Evolutionary conservation across 73 alveolate species (phyloP).

Genomic region (Urostyla sp.): DNA sequence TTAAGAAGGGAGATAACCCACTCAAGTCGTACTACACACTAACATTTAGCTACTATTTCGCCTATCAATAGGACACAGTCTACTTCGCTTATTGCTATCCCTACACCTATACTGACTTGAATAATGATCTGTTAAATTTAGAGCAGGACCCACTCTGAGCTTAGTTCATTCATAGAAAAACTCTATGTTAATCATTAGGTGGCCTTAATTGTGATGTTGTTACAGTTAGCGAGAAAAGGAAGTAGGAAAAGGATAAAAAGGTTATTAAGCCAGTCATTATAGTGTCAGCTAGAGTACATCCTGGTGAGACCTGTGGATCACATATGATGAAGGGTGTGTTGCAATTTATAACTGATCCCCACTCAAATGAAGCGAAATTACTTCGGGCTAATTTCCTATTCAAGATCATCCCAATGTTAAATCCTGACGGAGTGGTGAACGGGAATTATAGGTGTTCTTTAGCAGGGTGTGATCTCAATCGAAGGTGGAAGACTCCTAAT

Average conservation of each 20-base stretch:
- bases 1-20: constrained; percentile 56
- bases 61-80: constrained; percentile 78
- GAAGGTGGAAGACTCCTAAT: constrained; percentile 87
- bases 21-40: constrained; percentile 79
- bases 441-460: constrained; percentile 90
- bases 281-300: constrained; percentile 94
- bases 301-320: constrained; percentile 95
- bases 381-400: constrained; percentile 89
- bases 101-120: constrained; percentile 85
- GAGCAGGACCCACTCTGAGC: constrained; percentile 46
- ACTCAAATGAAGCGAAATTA: constrained; percentile 73
- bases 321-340: constrained; percentile 92
- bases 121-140: constrained; percentile 62
- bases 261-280: constrained; percentile 68
- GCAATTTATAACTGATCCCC: constrained; percentile 81
- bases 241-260: constrained; percentile 15
- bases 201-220: constrained; percentile 84
- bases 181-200: constrained; percentile 80
- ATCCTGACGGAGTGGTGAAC: constrained; percentile 94
- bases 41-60: constrained; percentile 80
- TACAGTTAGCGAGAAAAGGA: constrained; percentile 57
- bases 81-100: constrained; percentile 91
- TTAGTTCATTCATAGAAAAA: constrained; percentile 40
- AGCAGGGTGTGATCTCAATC: constrained; percentile 84
- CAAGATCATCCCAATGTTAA: constrained; percentile 94